These are phyloP conservation scores for Fragilaria crotonensis DNA, from an alignment of 108 stramenopile species.

Conservation along the genomic window DNA sequence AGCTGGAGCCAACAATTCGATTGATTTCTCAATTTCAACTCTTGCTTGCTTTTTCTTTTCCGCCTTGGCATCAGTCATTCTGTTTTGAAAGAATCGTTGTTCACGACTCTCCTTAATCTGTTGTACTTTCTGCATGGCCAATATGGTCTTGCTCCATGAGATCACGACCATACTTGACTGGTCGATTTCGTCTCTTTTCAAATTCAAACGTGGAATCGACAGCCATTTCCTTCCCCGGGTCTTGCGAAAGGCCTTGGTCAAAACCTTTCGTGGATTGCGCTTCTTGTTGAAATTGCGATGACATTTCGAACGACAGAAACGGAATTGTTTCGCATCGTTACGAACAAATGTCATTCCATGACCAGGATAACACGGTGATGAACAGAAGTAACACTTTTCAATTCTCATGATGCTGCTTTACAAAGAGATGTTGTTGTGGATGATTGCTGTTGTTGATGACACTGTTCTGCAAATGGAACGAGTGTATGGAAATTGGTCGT, in stretches of 20 bases:
- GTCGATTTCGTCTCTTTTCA: slow-evolving; percentile 96
- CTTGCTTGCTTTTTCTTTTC: too few relatives aligned
- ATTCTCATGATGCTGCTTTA: slow-evolving; percentile 95
- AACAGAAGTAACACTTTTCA: slow-evolving; percentile 98
- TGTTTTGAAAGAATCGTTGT: too few relatives aligned
- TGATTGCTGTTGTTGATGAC: too few relatives aligned
- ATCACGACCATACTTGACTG: slow-evolving; percentile 95
- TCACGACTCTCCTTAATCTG: slow-evolving; percentile 85
- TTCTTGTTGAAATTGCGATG: too few relatives aligned
- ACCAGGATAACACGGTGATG: slow-evolving; percentile 96
- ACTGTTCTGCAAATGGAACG: too few relatives aligned
- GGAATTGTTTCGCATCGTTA: slow-evolving; percentile 98
- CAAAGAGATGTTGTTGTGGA: too few relatives aligned
- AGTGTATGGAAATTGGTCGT: too few relatives aligned
- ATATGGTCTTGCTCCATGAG: slow-evolving; percentile 95
- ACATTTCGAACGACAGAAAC: slow-evolving; percentile 99
- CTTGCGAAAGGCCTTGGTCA: slow-evolving; percentile 97
- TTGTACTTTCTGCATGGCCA: slow-evolving; percentile 94
- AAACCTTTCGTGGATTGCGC: slow-evolving; percentile 98
- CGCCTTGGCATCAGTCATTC: slow-evolving; percentile 84
- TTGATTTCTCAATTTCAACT: too few relatives aligned
- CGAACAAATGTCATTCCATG: slow-evolving; percentile 98
- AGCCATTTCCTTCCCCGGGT: slow-evolving; percentile 92
- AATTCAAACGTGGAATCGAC: slow-evolving; percentile 98
- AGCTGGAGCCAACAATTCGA: too few relatives aligned